Conservation (phyloP, 805 yeast species). For the Barnettozyma populi region DNA sequence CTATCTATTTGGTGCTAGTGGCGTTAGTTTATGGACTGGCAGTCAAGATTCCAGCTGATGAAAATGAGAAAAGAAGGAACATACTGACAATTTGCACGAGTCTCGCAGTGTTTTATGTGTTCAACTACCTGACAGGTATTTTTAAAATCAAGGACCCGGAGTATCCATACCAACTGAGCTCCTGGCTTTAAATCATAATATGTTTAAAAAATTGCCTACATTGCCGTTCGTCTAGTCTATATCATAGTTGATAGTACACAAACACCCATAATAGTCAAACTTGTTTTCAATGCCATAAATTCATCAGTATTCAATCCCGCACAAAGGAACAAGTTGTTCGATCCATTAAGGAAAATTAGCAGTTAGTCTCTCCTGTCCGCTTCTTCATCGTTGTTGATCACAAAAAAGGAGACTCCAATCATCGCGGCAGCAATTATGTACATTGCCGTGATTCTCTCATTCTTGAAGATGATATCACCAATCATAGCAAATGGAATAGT, state of each 20-base stretch:
- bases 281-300: neutral
- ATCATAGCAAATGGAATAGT: conserved; percentile 94
- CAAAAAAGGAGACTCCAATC: conserved; percentile 78
- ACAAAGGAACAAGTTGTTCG: neutral
- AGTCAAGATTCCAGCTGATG: conserved; percentile 28
- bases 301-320: neutral
- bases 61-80: conserved; percentile 11
- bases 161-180: conserved; percentile 16
- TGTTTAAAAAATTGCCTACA: neutral
- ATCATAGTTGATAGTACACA: neutral
- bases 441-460: conserved; percentile 49
- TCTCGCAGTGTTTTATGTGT: conserved; percentile 17
- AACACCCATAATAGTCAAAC: neutral
- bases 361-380: conserved; percentile 36
- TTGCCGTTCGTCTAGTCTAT: neutral
- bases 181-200: conserved; percentile 14
- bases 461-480: conserved; percentile 77
- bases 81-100: conserved; percentile 7
- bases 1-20: conserved; percentile 44
- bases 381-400: conserved; percentile 75
- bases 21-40: conserved; percentile 36
- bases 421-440: conserved; percentile 77
- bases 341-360: neutral
- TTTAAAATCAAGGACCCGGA: conserved; percentile 17
- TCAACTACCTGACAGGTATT: conserved; percentile 17